Conservation (phyloP, 108 stramenopile genomes). For the Nitzschia palea region DNA sequence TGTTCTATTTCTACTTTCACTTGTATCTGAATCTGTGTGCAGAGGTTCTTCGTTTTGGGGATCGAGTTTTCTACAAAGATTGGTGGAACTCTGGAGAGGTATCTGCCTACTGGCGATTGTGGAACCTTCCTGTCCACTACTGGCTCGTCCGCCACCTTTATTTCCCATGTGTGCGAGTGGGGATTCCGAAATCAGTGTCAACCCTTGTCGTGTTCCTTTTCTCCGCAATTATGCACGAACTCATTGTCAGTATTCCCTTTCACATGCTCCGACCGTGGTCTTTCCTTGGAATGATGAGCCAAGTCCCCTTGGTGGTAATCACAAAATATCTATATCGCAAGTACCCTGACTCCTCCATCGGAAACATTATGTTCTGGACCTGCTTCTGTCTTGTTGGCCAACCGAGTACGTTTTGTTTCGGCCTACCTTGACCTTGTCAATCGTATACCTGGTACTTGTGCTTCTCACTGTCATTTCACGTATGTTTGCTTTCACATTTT, state of each 20-base stretch:
- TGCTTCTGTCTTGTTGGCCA: constrained; percentile 85
- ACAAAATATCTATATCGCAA: constrained; percentile 72
- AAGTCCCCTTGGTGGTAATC: constrained; percentile 85
- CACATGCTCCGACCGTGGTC: constrained; percentile 78
- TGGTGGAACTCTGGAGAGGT: constrained; percentile 93
- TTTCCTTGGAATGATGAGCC: constrained; percentile 93
- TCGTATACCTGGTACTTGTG: too few species aligned
- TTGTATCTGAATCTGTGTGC: constrained; percentile 88
- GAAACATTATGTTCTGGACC: constrained; percentile 85
- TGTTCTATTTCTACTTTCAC: constrained; percentile 92
- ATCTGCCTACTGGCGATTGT: constrained; percentile 88
- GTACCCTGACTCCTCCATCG: constrained; percentile 59
- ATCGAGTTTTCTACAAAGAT: constrained; percentile 85
- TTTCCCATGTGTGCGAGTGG: constrained; percentile 79
- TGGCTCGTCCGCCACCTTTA: constrained; percentile 93
- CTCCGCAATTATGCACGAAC: constrained; percentile 91
- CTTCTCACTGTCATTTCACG: background rate
- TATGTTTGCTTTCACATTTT: background rate
- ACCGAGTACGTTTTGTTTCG: constrained; percentile 39
- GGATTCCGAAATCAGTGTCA: constrained; percentile 63
- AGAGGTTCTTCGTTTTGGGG: constrained; percentile 91
- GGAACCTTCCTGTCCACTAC: constrained; percentile 95
- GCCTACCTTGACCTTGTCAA: too few species aligned
- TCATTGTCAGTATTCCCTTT: constrained; percentile 88
- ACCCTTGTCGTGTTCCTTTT: constrained; percentile 87